These are phyloP conservation scores for Sporothrix pseudoabietina DNA, from an alignment of 2,329 filamentous ascomycete genomes.

Conservation along the genomic window DNA sequence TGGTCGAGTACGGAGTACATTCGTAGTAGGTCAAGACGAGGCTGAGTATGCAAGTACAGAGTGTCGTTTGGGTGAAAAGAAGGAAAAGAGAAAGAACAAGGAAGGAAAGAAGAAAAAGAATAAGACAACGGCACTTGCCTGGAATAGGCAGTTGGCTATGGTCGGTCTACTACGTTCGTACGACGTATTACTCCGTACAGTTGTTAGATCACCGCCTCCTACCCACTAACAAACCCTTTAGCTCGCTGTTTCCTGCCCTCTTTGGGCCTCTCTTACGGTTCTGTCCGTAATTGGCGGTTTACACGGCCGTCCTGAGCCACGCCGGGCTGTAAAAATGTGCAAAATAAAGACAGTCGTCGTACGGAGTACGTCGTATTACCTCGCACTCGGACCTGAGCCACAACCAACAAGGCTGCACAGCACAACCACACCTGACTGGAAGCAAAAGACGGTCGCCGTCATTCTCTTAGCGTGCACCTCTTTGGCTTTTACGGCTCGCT, in stretches of 20 bases:
- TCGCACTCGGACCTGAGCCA: not conserved
- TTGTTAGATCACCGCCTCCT: too few species aligned
- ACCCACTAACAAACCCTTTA: too few species aligned
- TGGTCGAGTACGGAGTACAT: not conserved
- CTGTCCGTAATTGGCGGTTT: too few species aligned
- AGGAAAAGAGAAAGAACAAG: not conserved
- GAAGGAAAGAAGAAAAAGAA: not conserved
- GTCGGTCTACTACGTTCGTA: not conserved
- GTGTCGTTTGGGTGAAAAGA: not conserved
- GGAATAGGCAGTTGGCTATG: constrained; percentile 15
- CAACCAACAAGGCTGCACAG: not conserved
- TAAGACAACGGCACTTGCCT: not conserved
- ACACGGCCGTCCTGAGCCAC: too few species aligned
- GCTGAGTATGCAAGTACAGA: not conserved
- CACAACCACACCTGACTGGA: too few species aligned
- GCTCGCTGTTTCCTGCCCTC: not conserved
- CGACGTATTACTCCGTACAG: too few species aligned
- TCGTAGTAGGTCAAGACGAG: not conserved
- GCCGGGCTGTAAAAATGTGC: too few species aligned
- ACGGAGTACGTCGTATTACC: too few species aligned
- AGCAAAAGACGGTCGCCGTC: too few species aligned
- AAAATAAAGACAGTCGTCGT: too few species aligned
- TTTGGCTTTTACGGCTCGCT: not conserved
- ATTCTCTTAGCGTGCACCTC: not conserved
- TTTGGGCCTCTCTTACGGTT: not conserved